Evolutionary conservation across 306 rosid genomes (phyloP).

Genomic region (Acacia melanoxylon): DNA sequence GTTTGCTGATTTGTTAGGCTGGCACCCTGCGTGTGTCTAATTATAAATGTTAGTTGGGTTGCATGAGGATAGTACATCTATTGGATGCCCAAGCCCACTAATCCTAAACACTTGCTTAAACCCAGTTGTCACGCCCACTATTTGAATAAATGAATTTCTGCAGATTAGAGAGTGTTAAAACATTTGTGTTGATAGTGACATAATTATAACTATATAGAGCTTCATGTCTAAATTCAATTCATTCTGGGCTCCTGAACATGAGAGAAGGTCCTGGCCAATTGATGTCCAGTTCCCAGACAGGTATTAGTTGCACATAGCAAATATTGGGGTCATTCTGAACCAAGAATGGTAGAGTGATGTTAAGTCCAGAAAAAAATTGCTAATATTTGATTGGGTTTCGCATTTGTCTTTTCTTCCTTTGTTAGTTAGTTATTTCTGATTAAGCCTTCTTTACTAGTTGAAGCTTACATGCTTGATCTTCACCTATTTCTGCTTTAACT

Average conservation of each 20-base stretch:
- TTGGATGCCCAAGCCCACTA: too few species aligned
- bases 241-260: background rate
- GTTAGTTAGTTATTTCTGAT: background rate
- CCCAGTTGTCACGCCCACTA: too few species aligned
- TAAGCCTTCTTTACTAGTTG: background rate
- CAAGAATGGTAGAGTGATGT: background rate
- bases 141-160: too few species aligned
- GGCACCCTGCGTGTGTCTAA: too few species aligned
- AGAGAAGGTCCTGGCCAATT: slow-evolving; percentile 7
- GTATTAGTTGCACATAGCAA: background rate
- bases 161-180: background rate
- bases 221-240: too few species aligned
- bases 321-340: background rate
- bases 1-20: background rate
- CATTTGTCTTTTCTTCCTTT: background rate
- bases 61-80: too few species aligned
- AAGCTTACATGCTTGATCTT: background rate
- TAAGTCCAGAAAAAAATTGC: background rate
- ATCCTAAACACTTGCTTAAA: too few species aligned
- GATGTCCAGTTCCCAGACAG: background rate
- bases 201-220: too few species aligned
- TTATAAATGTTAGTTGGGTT: too few species aligned
- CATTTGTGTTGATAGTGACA: background rate
- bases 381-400: background rate
- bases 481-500: slow-evolving; percentile 15